phyloP scores from a whole-genome alignment of 768 basidiomycete genomes.

The Kwoniella heveanensis region DNA sequence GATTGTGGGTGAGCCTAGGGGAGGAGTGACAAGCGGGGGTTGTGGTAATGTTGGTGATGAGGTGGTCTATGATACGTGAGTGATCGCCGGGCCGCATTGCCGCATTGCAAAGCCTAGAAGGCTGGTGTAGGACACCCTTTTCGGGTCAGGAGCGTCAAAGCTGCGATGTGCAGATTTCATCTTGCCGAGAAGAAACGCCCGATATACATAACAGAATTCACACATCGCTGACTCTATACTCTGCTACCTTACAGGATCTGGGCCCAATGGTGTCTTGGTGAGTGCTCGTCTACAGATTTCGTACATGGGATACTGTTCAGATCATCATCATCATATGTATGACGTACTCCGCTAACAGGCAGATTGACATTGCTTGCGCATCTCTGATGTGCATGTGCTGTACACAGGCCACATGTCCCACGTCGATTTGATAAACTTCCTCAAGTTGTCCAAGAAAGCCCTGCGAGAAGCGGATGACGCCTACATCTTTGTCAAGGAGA shows the following conservation, averaged over 20 bases:
- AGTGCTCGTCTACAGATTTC: background rate
- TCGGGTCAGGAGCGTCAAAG: background rate
- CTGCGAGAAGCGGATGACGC: slow-evolving; percentile 58
- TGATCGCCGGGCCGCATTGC: too few species aligned
- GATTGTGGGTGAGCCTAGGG: slow-evolving; percentile 67
- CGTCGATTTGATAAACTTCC: slow-evolving; percentile 73
- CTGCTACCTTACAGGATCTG: slow-evolving; percentile 62
- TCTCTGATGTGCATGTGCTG: too few species aligned
- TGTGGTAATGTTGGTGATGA: slow-evolving; percentile 54
- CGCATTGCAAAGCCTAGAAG: too few species aligned
- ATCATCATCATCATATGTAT: background rate
- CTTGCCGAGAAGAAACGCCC: too few species aligned
- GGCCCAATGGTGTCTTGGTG: slow-evolving; percentile 95
- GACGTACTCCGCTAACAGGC: too few species aligned
- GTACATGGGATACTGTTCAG: background rate
- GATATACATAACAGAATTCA: background rate
- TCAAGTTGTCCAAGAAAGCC: slow-evolving; percentile 66
- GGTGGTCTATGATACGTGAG: slow-evolving; percentile 71
- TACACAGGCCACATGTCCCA: slow-evolving; percentile 68
- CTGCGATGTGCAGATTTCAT: too few species aligned
- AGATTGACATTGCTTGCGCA: too few species aligned
- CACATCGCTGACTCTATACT: background rate
- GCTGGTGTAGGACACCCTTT: too few species aligned
- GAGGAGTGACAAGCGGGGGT: slow-evolving; percentile 42
- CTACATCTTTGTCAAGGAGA: slow-evolving; percentile 85